A percentile compares a stretch with the other conserved stretches of the same genome.
Evolutionary conservation across 805 yeast genomes (phyloP).

Genomic region (Hanseniaspora clermontiae): DNA sequence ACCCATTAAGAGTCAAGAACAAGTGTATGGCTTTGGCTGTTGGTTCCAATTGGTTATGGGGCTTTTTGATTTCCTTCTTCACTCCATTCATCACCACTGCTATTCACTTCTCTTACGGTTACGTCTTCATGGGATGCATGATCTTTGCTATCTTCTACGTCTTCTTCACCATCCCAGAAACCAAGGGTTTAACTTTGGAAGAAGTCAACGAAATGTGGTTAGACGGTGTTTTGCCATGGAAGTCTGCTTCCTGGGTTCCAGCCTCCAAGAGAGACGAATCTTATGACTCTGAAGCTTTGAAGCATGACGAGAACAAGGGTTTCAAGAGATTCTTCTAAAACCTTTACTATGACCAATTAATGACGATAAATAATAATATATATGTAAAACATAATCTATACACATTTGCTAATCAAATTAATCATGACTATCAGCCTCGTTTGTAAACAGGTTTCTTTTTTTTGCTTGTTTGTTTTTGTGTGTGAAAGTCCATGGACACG

Average conservation of each 20-base stretch:
- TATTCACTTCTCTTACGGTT: slow-evolving; percentile 63
- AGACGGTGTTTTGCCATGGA: slow-evolving; percentile 34
- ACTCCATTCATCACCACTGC: slow-evolving; percentile 60
- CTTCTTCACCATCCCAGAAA: slow-evolving; percentile 61
- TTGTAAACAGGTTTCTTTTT: neutral
- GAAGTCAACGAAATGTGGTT: slow-evolving; percentile 60
- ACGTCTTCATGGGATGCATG: slow-evolving; percentile 49
- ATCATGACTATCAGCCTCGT: neutral
- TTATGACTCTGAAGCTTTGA: slow-evolving; percentile 23
- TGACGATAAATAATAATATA: neutral
- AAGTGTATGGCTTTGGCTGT: slow-evolving; percentile 43
- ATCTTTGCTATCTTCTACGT: slow-evolving; percentile 51
- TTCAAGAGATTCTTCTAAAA: slow-evolving; percentile 20
- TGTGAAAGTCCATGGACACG: no score
- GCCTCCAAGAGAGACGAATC: slow-evolving; percentile 29
- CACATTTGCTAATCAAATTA: neutral
- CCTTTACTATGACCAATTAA: neutral
- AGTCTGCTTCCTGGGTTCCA: slow-evolving; percentile 43
- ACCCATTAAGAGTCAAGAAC: slow-evolving; percentile 56
- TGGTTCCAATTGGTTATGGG: slow-evolving; percentile 52
- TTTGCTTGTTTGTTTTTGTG: no score
- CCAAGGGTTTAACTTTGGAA: slow-evolving; percentile 70
- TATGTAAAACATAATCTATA: neutral
- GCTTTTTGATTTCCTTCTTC: slow-evolving; percentile 54
- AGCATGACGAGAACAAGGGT: slow-evolving; percentile 24